phyloP scores from a whole-genome alignment of 768 basidiomycete genomes.

The Boletales sp. region DNA sequence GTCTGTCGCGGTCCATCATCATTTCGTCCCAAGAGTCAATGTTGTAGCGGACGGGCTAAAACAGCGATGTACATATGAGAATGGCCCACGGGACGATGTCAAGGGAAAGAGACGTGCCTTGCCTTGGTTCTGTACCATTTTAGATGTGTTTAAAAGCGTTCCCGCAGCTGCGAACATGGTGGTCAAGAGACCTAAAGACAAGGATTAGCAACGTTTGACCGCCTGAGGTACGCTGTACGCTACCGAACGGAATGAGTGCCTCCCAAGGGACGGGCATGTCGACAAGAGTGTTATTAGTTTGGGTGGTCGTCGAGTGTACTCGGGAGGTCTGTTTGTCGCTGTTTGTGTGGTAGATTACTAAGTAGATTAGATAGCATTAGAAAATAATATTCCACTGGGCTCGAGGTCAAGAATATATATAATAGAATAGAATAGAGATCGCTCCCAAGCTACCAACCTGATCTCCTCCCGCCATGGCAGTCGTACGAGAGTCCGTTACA shows the following conservation, averaged over 20 bases:
- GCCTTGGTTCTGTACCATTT: slow-evolving; percentile 81
- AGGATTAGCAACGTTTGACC: slow-evolving; percentile 5
- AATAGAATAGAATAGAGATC: too few relatives aligned
- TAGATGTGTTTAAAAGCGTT: slow-evolving; percentile 76
- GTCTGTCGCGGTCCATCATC: slow-evolving; percentile 92
- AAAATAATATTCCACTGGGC: too few relatives aligned
- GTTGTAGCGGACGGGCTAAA: slow-evolving; percentile 77
- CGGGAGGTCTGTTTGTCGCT: not conserved
- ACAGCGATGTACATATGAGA: not conserved
- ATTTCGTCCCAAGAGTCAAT: slow-evolving; percentile 90
- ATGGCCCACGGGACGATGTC: not conserved
- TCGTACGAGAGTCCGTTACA: slow-evolving; percentile 5
- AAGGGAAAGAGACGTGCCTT: slow-evolving; percentile 52
- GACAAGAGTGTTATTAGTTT: not conserved
- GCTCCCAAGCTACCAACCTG: too few relatives aligned
- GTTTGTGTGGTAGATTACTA: too few relatives aligned
- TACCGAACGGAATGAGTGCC: slow-evolving; percentile 94
- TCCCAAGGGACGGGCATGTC: slow-evolving; percentile 97
- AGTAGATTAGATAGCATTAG: not conserved
- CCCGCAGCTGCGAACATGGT: slow-evolving; percentile 89
- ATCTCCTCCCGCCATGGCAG: slow-evolving; percentile 3
- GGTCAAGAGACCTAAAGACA: slow-evolving; percentile 68
- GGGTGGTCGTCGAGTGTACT: not conserved
- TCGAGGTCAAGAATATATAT: too few relatives aligned
- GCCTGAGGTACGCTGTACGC: not conserved